Evolutionary conservation across 352 stramenopile species (phyloP).

Genomic region (Globisporangium yorkense): DNA sequence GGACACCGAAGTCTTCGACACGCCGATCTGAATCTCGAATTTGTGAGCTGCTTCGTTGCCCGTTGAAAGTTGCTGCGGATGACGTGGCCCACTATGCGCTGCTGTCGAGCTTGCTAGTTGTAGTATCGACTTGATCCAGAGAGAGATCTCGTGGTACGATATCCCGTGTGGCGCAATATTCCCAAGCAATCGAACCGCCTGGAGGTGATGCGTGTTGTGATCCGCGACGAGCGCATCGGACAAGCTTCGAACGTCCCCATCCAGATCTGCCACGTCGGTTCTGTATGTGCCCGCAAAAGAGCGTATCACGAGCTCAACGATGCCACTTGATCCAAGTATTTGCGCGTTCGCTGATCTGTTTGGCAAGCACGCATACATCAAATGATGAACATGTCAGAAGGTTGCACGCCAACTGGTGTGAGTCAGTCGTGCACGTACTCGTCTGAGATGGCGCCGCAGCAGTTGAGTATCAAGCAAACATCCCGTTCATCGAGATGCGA

Average conservation of each 20-base stretch:
- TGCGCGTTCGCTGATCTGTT: slow-evolving; percentile 20
- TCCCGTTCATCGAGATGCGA: slow-evolving; percentile 7
- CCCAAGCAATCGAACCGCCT: slow-evolving; percentile 1
- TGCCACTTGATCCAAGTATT: slow-evolving; percentile 14
- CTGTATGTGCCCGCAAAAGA: slow-evolving; percentile 12
- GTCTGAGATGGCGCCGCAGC: slow-evolving; percentile 3
- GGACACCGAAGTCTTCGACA: neutral
- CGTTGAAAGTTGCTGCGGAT: too few relatives aligned
- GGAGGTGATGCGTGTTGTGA: slow-evolving; percentile 13
- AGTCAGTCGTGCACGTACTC: neutral
- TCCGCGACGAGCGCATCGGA: slow-evolving; percentile 22
- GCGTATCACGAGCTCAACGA: slow-evolving; percentile 24
- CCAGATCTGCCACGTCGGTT: neutral
- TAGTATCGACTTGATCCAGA: slow-evolving; percentile 13
- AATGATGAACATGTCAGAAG: neutral
- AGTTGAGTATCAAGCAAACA: slow-evolving; percentile 14
- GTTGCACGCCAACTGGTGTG: neutral
- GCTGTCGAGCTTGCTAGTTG: neutral
- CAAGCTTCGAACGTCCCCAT: neutral
- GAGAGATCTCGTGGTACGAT: slow-evolving; percentile 9
- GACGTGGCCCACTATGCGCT: neutral
- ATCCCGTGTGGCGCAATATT: slow-evolving; percentile 5
- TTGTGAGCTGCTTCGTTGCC: neutral
- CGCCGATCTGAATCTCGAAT: neutral
- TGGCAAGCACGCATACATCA: neutral